Evolutionary conservation across 1,284 basidiomycete species (phyloP).

Genomic region (Boletus putidus): DNA sequence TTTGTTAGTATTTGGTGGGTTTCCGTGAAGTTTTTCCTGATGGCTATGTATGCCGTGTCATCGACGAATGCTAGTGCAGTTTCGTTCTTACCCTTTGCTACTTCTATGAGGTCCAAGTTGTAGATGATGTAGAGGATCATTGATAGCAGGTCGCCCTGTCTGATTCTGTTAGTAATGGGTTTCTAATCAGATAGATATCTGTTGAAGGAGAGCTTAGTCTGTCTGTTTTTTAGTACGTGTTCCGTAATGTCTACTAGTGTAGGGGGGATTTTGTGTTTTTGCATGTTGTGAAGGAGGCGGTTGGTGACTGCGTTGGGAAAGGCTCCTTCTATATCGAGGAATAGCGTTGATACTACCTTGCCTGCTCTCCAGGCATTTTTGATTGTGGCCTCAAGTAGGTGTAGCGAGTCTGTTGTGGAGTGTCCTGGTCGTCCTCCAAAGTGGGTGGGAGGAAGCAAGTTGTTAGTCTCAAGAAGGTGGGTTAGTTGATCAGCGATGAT

Average conservation of each 20-base stretch:
- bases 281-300: slow-evolving; percentile 37
- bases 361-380: slow-evolving; percentile 15
- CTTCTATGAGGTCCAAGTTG: background rate
- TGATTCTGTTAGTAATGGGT: slow-evolving; percentile 30
- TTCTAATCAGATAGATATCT: slow-evolving; percentile 17
- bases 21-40: background rate
- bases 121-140: slow-evolving; percentile 19
- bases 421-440: slow-evolving; percentile 33
- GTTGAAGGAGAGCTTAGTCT: slow-evolving; percentile 16
- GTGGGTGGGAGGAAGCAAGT: slow-evolving; percentile 9
- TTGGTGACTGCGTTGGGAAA: slow-evolving; percentile 36
- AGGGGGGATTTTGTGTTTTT: slow-evolving; percentile 7
- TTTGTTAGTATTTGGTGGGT: background rate
- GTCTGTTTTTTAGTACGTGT: no score
- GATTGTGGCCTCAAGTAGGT: slow-evolving; percentile 26
- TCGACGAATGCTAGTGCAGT: background rate
- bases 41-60: background rate
- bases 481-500: background rate
- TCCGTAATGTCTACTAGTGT: no score
- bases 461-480: background rate
- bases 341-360: background rate
- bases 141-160: slow-evolving; percentile 25
- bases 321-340: background rate
- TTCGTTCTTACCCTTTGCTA: background rate
- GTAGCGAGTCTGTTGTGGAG: slow-evolving; percentile 31